Evolutionary conservation across 371 early-diverging fungal genomes (phyloP).

Genomic region (Mortierella sp.): DNA sequence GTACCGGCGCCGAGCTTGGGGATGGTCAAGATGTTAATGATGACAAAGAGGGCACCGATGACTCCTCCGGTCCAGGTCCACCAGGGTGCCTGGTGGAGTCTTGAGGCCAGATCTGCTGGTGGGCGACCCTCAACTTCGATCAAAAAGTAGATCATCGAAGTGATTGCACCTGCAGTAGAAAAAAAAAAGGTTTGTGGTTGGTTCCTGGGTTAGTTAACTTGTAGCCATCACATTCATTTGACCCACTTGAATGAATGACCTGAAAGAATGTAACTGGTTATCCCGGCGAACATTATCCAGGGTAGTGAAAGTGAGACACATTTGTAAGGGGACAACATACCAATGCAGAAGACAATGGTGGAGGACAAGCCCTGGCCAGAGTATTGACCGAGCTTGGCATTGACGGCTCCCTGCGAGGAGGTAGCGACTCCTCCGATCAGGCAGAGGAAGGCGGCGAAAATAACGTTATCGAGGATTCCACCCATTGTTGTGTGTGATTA

Average conservation of each 20-base stretch:
- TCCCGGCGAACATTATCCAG: conserved; percentile 13
- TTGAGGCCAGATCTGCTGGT: conserved; percentile 34
- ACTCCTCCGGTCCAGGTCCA: conserved; percentile 63
- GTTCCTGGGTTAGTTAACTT: background rate
- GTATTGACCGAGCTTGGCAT: conserved; percentile 48
- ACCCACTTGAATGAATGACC: background rate
- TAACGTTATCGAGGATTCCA: conserved; percentile 49
- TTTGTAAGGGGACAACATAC: conserved; percentile 15
- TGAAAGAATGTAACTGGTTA: background rate
- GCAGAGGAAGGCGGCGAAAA: conserved; percentile 51
- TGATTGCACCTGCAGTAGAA: conserved; percentile 34
- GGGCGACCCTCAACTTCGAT: conserved; percentile 54
- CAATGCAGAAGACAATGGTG: conserved; percentile 47
- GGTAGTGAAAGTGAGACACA: background rate
- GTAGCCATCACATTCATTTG: background rate
- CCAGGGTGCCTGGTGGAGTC: conserved; percentile 51
- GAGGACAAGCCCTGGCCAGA: conserved; percentile 56
- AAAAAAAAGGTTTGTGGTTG: conserved; percentile 8
- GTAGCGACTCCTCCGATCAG: conserved; percentile 50
- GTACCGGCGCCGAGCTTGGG: conserved; percentile 67
- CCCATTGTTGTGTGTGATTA: conserved; percentile 27
- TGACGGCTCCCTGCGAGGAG: conserved; percentile 52
- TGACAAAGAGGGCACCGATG: conserved; percentile 65
- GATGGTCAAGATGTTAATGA: conserved; percentile 63
- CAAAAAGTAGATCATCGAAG: conserved; percentile 48